A percentile compares a stretch with the other conserved stretches of the same genome.
These are phyloP conservation scores for Scutellaria galericulata DNA, from an alignment of 257 asterid genomes.

Conservation along the genomic window DNA sequence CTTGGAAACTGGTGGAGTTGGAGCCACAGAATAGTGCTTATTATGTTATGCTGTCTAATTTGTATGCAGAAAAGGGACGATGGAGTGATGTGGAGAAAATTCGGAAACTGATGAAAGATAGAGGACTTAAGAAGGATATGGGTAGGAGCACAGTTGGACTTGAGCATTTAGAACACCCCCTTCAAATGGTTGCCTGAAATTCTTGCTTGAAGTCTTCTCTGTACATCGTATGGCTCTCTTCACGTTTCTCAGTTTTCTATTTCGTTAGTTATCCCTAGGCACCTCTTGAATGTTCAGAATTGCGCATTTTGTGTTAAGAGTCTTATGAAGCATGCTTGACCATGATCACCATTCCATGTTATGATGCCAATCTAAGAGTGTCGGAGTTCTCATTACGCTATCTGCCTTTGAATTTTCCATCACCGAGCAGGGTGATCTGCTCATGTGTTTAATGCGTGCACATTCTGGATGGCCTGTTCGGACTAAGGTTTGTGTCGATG, in stretches of 20 bases:
- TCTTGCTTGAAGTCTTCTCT: neutral
- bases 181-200: constrained; percentile 34
- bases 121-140: constrained; percentile 56
- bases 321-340: too few relatives aligned
- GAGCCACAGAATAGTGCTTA: constrained; percentile 58
- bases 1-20: constrained; percentile 68
- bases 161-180: constrained; percentile 31
- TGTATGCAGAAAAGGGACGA: constrained; percentile 65
- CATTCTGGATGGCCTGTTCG: too few relatives aligned
- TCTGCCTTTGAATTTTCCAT: too few relatives aligned
- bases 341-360: too few relatives aligned
- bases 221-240: neutral
- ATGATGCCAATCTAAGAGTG: too few relatives aligned
- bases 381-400: too few relatives aligned
- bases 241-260: too few relatives aligned
- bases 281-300: neutral
- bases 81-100: constrained; percentile 64
- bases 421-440: too few relatives aligned
- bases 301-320: too few relatives aligned
- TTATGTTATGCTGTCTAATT: constrained; percentile 57
- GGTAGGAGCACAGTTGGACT: constrained; percentile 59
- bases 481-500: too few relatives aligned
- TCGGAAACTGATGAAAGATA: constrained; percentile 53
- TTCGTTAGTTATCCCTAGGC: neutral
- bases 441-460: too few relatives aligned